phyloP scores from a whole-genome alignment of 345 rosid species.

The Cardamine occulta region DNA sequence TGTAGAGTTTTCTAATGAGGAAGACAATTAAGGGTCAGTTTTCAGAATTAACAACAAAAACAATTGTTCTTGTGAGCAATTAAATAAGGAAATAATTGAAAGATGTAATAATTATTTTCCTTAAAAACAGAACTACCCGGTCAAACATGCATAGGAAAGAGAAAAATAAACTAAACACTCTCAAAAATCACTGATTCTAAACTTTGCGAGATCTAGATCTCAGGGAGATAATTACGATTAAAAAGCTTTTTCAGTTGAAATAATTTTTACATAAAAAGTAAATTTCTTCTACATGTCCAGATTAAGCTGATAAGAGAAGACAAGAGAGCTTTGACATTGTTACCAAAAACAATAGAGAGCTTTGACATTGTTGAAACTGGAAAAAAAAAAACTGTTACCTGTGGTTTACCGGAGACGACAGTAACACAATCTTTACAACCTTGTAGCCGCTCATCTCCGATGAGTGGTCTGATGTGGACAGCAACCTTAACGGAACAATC shows the following conservation, averaged over 20 bases:
- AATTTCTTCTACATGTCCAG: not conserved
- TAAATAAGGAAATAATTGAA: conserved; percentile 20
- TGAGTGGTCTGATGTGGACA: conserved; percentile 94
- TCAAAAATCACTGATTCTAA: conserved; percentile 12
- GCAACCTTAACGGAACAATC: conserved; percentile 97
- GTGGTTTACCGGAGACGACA: conserved; percentile 87
- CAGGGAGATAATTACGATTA: conserved; percentile 15
- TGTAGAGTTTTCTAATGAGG: not conserved
- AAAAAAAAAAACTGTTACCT: conserved; percentile 56
- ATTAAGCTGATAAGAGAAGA: not conserved
- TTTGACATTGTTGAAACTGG: conserved; percentile 29
- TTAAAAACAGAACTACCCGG: conserved; percentile 1
- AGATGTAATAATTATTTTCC: not conserved
- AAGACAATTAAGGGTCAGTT: conserved; percentile 5
- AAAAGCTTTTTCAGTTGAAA: conserved; percentile 7
- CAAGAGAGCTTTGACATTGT: not conserved
- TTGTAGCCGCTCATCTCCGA: conserved; percentile 85
- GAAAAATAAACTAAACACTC: conserved; percentile 15
- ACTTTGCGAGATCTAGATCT: conserved; percentile 43
- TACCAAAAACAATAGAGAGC: too few relatives aligned
- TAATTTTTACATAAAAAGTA: not conserved
- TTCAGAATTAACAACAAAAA: conserved; percentile 13
- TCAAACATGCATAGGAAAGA: conserved; percentile 37
- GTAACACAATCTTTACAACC: conserved; percentile 97
- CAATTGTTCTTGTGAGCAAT: conserved; percentile 16